phyloP scores from a whole-genome alignment of 2,329 filamentous ascomycete species.

The Trichophyton schoenleinii region DNA sequence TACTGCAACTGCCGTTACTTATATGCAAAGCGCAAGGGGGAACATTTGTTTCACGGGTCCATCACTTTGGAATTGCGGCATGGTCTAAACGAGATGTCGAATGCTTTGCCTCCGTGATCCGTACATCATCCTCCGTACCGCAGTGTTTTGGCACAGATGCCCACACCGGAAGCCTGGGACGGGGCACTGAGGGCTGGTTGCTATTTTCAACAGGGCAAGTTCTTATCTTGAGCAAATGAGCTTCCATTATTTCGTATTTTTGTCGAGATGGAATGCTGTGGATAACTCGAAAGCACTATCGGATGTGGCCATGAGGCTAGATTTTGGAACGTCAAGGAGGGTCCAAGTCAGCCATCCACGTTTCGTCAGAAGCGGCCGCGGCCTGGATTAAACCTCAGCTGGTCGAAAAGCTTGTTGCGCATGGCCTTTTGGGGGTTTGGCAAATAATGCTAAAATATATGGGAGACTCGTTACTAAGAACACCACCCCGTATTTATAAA shows the following conservation, averaged over 20 bases:
- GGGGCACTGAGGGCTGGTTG: neutral
- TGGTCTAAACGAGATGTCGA: too few relatives aligned
- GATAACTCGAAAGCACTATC: neutral
- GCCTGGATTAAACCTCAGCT: constrained; percentile 4
- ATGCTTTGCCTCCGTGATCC: too few relatives aligned
- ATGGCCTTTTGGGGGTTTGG: neutral
- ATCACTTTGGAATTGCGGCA: too few relatives aligned
- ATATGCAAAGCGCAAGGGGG: too few relatives aligned
- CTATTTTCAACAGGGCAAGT: neutral
- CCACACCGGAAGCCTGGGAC: neutral
- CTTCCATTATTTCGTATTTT: neutral
- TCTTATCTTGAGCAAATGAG: neutral
- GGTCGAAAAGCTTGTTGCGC: constrained; percentile 3
- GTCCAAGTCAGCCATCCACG: neutral
- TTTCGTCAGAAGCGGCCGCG: constrained; percentile 1
- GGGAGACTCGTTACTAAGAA: neutral
- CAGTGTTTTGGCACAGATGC: neutral
- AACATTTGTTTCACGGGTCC: too few relatives aligned
- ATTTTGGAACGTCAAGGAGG: neutral
- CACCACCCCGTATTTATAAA: neutral
- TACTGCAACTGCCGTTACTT: neutral
- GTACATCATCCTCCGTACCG: neutral
- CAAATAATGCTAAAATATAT: neutral
- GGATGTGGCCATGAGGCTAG: neutral
- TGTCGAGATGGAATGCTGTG: neutral